These are phyloP conservation scores for Arthroderma sp. DNA, from an alignment of 2,329 filamentous ascomycete genomes.

Conservation along the genomic window DNA sequence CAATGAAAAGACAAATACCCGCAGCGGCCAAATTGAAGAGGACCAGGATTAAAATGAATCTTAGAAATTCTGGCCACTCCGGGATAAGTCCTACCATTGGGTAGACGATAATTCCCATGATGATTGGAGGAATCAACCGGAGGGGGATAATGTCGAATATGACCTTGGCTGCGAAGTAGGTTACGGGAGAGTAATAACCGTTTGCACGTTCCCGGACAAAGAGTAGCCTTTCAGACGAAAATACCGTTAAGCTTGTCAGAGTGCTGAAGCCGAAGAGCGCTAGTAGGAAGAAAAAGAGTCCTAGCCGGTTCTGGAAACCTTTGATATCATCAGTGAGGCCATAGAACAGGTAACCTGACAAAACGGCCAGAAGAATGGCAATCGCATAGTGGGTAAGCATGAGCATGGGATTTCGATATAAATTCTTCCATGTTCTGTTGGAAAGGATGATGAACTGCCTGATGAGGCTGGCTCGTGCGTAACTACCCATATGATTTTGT, in stretches of 20 bases:
- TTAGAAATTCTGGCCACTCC: constrained; percentile 70
- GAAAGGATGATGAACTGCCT: constrained; percentile 85
- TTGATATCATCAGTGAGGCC: constrained; percentile 90
- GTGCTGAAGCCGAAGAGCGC: constrained; percentile 96
- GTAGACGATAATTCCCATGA: constrained; percentile 92
- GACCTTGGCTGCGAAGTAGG: constrained; percentile 93
- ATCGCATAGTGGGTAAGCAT: constrained; percentile 99
- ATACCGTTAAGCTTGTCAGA: constrained; percentile 83
- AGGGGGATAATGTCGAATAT: constrained; percentile 94
- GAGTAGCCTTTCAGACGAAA: constrained; percentile 76
- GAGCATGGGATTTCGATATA: constrained; percentile 93
- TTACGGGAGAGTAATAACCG: constrained; percentile 86
- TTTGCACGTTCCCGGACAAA: constrained; percentile 92
- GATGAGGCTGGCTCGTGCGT: constrained; percentile 63
- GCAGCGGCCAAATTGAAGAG: constrained; percentile 93
- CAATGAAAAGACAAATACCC: constrained; percentile 88
- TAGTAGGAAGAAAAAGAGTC: constrained; percentile 93
- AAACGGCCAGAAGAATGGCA: constrained; percentile 82
- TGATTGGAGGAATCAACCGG: constrained; percentile 83
- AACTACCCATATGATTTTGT: constrained; percentile 60
- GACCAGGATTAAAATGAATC: constrained; percentile 81
- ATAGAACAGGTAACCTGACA: constrained; percentile 92
- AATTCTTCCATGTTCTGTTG: constrained; percentile 84
- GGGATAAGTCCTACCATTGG: constrained; percentile 92
- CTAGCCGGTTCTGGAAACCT: constrained; percentile 93